These are phyloP conservation scores for Nidularia pulvinata DNA, from an alignment of 768 basidiomycete species.

Conservation along the genomic window DNA sequence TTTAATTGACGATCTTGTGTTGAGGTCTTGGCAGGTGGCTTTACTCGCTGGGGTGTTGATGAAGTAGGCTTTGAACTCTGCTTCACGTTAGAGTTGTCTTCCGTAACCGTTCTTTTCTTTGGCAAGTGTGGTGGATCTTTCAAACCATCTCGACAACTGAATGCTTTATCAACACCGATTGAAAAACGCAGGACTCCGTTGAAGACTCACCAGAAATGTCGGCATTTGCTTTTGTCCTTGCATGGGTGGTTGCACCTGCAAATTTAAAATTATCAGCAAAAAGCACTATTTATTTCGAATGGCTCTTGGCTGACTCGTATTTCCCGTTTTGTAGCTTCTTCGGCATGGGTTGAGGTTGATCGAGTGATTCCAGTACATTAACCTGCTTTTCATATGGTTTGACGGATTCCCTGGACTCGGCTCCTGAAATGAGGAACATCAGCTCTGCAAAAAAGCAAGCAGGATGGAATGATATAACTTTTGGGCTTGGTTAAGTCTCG, in stretches of 20 bases:
- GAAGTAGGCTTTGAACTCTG: not conserved
- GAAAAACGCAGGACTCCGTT: not conserved
- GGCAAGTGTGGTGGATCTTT: constrained; percentile 39
- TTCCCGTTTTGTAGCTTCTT: constrained; percentile 46
- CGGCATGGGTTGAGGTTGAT: too few species aligned
- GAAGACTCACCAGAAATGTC: constrained; percentile 67
- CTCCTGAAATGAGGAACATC: not conserved
- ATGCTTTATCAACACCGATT: constrained; percentile 1
- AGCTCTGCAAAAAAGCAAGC: too few species aligned
- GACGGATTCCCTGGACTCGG: not conserved
- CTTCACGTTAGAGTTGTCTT: constrained; percentile 2
- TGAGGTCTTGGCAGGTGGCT: not conserved
- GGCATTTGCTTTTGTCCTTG: constrained; percentile 74
- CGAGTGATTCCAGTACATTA: constrained; percentile 28
- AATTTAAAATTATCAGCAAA: not conserved
- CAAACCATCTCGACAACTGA: constrained; percentile 75
- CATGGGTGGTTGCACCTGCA: constrained; percentile 79
- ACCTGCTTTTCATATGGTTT: not conserved
- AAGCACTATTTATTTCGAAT: not conserved
- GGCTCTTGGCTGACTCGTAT: constrained; percentile 41
- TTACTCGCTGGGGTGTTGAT: too few species aligned
- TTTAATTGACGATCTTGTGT: constrained; percentile 1
- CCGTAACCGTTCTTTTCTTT: constrained; percentile 11
- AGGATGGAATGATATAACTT: too few species aligned
- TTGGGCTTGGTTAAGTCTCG: too few species aligned